Base-by-base conservation (phyloP, 2,329 filamentous ascomycete species). In the Nemania diffusa region DNA sequence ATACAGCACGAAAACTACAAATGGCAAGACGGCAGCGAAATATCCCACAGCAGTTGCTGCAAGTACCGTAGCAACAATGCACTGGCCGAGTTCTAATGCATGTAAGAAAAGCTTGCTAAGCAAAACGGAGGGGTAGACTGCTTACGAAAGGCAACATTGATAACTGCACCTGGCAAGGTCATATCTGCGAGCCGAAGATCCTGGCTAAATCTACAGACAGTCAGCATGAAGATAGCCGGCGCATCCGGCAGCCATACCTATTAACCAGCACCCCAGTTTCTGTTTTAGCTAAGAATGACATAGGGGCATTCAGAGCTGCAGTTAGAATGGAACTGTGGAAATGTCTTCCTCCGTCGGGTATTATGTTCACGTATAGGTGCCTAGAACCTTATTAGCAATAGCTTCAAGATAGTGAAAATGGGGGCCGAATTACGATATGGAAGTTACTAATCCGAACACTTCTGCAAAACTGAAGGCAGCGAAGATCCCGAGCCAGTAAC, bases 401-500 rank as follows among this genome's bases (percentile, higher is more conserved):
- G 27, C 2, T 3, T 24, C 8, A 46, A 59, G 13, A 11, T n/a
- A n/a, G 3, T 37, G 3, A 15, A n/a, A 24, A 52, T 27, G 2
- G 9, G n/a, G 26, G 42, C n/a, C 5, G 6, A 3, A 9, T 64
- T 67, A 67, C 65, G 42, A 42, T 11, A 64, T 56, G 6, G 65
- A 59, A 5, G 50, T 9, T 20, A 67, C 51, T 15, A 67, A 29
- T 34, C 65, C 65, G n/a, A 52, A 20, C 2, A 48, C 11, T 15
- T 67, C 65, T n/a, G 60, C 52, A 42, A 53, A 42, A 22, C 57
- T 65, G 13, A 65, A 65, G 20, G 57, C 34, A 29, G 63, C 63
- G 52, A 65, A 69, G 27, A 67, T 34, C 8, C 67, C 67, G 15
- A 69, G 67, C 55, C 61, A 67, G 27, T 64, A 69, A 9, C 67